Conservation (phyloP, 2,329 filamentous ascomycete genomes). For the Shiraia sp. region DNA sequence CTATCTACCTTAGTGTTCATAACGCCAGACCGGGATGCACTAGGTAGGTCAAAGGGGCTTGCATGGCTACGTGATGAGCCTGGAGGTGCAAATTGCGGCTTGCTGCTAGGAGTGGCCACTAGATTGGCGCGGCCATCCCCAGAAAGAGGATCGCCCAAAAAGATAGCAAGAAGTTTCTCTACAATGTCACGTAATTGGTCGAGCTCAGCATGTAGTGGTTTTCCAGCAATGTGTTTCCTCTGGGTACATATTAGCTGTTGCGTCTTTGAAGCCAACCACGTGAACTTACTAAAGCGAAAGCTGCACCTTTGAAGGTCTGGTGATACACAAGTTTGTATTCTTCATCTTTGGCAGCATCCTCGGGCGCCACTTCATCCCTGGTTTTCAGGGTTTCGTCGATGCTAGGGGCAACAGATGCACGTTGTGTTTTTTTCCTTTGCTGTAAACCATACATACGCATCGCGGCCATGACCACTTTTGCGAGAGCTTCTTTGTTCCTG, state of each 20-base stretch:
- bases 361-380: conserved; percentile 21
- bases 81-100: conserved; percentile 18
- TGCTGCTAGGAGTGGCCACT: conserved; percentile 35
- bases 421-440: conserved; percentile 45
- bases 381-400: conserved; percentile 15
- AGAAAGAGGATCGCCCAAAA: conserved; percentile 50
- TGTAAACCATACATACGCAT: conserved; percentile 57
- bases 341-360: conserved; percentile 48
- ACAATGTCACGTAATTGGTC: conserved; percentile 53
- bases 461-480: conserved; percentile 56
- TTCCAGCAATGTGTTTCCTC: conserved; percentile 45
- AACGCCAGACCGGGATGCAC: conserved; percentile 20
- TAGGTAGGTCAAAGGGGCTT: conserved; percentile 41
- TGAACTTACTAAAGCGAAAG: conserved; percentile 49
- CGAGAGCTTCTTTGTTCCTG: conserved; percentile 55
- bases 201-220: conserved; percentile 45
- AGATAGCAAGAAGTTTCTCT: conserved; percentile 52
- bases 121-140: conserved; percentile 13
- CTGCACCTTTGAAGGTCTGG: conserved; percentile 54
- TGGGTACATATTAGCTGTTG: conserved; percentile 8
- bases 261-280: not conserved
- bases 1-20: conserved; percentile 19
- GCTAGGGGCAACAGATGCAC: conserved; percentile 26
- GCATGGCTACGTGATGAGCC: conserved; percentile 26
- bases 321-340: conserved; percentile 59